Evolutionary conservation across 169 alveolate species (phyloP).

Genomic region (Plasmodium cynomolgi): DNA sequence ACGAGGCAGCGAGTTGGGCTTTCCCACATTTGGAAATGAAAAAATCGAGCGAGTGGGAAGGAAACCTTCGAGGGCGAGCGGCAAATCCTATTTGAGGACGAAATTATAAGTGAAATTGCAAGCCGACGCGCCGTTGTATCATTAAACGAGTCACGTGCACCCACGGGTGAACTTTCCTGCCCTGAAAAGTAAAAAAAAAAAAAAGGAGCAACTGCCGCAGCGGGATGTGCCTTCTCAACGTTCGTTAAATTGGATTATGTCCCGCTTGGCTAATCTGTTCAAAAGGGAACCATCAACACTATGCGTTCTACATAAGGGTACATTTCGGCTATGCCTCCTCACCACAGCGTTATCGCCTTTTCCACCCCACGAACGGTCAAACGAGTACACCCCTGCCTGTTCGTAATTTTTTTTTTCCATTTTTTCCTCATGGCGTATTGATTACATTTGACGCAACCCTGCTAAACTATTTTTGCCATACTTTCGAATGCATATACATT

Average conservation of each 20-base stretch:
- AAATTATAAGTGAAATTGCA: neutral
- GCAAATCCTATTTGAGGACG: neutral
- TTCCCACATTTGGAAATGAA: neutral
- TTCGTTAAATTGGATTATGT: neutral
- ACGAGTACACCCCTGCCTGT: neutral
- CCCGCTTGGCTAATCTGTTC: neutral
- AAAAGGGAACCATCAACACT: neutral
- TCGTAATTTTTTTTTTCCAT: slow-evolving; percentile 18
- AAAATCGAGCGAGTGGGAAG: neutral
- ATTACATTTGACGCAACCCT: neutral
- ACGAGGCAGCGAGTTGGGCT: neutral
- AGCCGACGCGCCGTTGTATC: neutral
- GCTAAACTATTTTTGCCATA: neutral
- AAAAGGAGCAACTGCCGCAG: neutral
- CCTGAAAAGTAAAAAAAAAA: neutral
- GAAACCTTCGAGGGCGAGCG: neutral
- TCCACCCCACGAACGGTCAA: neutral
- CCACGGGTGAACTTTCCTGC: neutral
- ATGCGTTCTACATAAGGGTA: neutral
- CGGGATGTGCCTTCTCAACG: neutral
- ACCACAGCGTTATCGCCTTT: neutral
- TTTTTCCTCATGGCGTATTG: neutral
- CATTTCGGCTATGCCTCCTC: neutral
- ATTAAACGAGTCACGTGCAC: neutral
- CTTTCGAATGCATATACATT: neutral